Evolutionary conservation across 768 basidiomycete species (phyloP).

Genomic region (Plicaturopsis crispa): DNA sequence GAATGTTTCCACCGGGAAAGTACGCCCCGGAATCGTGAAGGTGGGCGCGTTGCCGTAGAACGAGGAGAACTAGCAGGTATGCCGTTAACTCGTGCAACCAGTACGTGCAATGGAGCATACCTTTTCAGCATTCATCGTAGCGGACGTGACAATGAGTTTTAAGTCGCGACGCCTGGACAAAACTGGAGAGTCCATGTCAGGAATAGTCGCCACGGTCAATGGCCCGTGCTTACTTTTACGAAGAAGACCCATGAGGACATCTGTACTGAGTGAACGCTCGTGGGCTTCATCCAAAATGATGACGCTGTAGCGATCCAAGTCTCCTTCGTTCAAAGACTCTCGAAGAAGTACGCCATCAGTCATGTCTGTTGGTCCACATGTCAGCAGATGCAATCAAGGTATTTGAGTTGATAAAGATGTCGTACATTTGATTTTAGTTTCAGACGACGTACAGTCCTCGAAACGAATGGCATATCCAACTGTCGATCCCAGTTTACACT

Average conservation of each 20-base stretch:
- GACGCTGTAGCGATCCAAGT: slow-evolving; percentile 92
- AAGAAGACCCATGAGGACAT: slow-evolving; percentile 95
- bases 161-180: slow-evolving; percentile 87
- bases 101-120: slow-evolving; percentile 28
- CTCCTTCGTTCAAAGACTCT: slow-evolving; percentile 98
- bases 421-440: slow-evolving; percentile 96
- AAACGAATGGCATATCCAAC: slow-evolving; percentile 99
- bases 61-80: slow-evolving; percentile 70
- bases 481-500: slow-evolving; percentile 84
- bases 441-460: slow-evolving; percentile 91
- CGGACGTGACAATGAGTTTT: slow-evolving; percentile 96
- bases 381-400: not conserved
- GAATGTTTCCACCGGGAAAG: slow-evolving; percentile 96
- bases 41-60: slow-evolving; percentile 95
- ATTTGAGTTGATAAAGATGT: slow-evolving; percentile 4
- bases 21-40: slow-evolving; percentile 87
- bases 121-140: slow-evolving; percentile 99
- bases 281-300: slow-evolving; percentile 99
- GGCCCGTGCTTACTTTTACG: slow-evolving; percentile 86
- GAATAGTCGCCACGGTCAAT: no score
- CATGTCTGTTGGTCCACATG: slow-evolving; percentile 59
- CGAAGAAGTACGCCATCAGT: slow-evolving; percentile 98
- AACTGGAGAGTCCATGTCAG: slow-evolving; percentile 32
- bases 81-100: not conserved
- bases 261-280: slow-evolving; percentile 94